Conservation (phyloP, 2,329 filamentous ascomycete genomes). For the Arthrobotrys iridis region DNA sequence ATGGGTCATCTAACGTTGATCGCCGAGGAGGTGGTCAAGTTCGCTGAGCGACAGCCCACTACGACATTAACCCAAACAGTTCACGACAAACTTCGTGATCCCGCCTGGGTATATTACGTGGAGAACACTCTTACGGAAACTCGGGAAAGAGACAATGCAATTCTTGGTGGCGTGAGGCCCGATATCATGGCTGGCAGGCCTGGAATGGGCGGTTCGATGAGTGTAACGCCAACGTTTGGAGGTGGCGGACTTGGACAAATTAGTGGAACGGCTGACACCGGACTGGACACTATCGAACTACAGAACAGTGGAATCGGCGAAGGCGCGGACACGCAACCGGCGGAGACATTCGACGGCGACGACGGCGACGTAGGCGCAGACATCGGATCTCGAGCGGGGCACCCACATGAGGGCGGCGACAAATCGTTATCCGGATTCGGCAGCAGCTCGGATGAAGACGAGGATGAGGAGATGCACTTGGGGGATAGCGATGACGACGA, state of each 20-base stretch:
- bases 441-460: constrained; percentile 91
- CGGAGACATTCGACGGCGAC: constrained; percentile 66
- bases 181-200: constrained; percentile 82
- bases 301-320: constrained; percentile 56
- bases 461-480: constrained; percentile 81
- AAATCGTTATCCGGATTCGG: constrained; percentile 88
- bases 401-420: constrained; percentile 63
- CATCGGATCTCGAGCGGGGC: constrained; percentile 44
- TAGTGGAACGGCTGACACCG: constrained; percentile 37
- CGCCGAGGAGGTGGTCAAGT: constrained; percentile 97
- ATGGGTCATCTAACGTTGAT: constrained; percentile 98
- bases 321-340: constrained; percentile 60
- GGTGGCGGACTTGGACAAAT: constrained; percentile 42
- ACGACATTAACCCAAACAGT: constrained; percentile 86
- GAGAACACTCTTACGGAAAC: constrained; percentile 93
- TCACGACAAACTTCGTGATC: constrained; percentile 85
- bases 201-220: constrained; percentile 61
- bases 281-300: constrained; percentile 58
- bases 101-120: constrained; percentile 93
- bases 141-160: constrained; percentile 95
- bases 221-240: constrained; percentile 55
- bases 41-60: constrained; percentile 90
- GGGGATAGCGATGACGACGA: constrained; percentile 74
- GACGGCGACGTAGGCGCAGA: constrained; percentile 68
- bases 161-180: constrained; percentile 90